Percentiles rank a stretch among this genome's conserved stretches.
Conservation (phyloP, 106 monocot species). For the Agapanthus africanus region DNA sequence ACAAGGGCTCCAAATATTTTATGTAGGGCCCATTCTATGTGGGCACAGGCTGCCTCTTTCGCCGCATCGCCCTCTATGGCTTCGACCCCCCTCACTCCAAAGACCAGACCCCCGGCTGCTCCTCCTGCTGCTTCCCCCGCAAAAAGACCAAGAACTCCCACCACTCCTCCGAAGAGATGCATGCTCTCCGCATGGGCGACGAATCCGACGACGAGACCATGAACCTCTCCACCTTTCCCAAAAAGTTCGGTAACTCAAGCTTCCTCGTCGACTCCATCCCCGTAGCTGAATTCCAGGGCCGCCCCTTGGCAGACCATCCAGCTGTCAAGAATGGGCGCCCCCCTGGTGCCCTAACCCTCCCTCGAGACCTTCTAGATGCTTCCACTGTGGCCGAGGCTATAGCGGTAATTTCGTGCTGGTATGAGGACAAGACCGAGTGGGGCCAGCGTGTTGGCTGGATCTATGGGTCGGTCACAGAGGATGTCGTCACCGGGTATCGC, state of each 20-base stretch:
- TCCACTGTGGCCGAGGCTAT: slow-evolving; percentile 76
- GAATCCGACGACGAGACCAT: slow-evolving; percentile 56
- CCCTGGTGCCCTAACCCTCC: slow-evolving; percentile 42
- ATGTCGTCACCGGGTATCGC: slow-evolving; percentile 86
- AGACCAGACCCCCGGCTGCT: slow-evolving; percentile 28
- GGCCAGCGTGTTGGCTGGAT: slow-evolving; percentile 73
- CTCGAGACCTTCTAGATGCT: slow-evolving; percentile 59
- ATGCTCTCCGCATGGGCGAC: slow-evolving; percentile 56
- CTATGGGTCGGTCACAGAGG: slow-evolving; percentile 80
- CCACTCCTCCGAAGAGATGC: slow-evolving; percentile 33
- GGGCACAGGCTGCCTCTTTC: slow-evolving; percentile 94
- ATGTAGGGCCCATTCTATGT: slow-evolving; percentile 84
- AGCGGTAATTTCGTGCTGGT: slow-evolving; percentile 71
- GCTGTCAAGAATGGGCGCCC: slow-evolving; percentile 56
- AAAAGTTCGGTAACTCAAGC: slow-evolving; percentile 82
- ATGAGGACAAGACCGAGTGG: slow-evolving; percentile 86
- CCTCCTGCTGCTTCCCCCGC: slow-evolving; percentile 42
- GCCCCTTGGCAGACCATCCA: slow-evolving; percentile 70
- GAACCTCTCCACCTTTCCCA: slow-evolving; percentile 56
- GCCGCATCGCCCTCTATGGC: slow-evolving; percentile 85
- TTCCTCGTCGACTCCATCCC: slow-evolving; percentile 65
- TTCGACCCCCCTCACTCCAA: slow-evolving; percentile 83
- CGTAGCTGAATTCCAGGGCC: slow-evolving; percentile 62
- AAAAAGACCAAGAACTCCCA: slow-evolving; percentile 7
- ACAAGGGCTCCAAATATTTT: neutral